Conservation (phyloP, 768 basidiomycete genomes). For the Cystobasidiopsis lactophilus region DNA sequence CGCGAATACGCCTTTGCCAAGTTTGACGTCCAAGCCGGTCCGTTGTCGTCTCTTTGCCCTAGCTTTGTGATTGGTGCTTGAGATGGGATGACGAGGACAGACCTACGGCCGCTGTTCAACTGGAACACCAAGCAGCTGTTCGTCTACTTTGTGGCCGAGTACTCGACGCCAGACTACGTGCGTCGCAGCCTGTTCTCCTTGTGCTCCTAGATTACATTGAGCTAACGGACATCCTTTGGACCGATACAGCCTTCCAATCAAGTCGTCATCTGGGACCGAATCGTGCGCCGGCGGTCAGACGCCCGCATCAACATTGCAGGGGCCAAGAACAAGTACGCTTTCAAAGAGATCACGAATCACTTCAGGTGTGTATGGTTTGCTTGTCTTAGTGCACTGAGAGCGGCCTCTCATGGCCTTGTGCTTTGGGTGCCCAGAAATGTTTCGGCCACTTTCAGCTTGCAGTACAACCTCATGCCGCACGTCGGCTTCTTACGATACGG, state of each 20-base stretch:
- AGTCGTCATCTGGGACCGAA: conserved; percentile 80
- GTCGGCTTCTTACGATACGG: conserved; percentile 61
- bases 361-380: conserved; percentile 29
- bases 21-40: conserved; percentile 63
- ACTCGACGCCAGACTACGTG: conserved; percentile 48
- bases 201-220: neutral
- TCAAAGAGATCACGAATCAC: conserved; percentile 47
- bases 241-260: conserved; percentile 33
- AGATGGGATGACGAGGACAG: conserved; percentile 26
- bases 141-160: conserved; percentile 66
- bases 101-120: conserved; percentile 61
- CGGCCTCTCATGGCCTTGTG: neutral
- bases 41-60: conserved; percentile 16
- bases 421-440: conserved; percentile 19
- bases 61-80: neutral
- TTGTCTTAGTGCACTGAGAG: neutral
- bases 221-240: neutral
- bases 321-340: conserved; percentile 56
- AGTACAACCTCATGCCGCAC: conserved; percentile 78
- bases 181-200: conserved; percentile 21
- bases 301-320: conserved; percentile 42
- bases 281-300: conserved; percentile 57
- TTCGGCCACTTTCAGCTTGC: conserved; percentile 46
- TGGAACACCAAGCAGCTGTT: conserved; percentile 97
- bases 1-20: conserved; percentile 60